phyloP scores from a whole-genome alignment of 2,329 filamentous ascomycete species.

The Pseudopithomyces chartarum region DNA sequence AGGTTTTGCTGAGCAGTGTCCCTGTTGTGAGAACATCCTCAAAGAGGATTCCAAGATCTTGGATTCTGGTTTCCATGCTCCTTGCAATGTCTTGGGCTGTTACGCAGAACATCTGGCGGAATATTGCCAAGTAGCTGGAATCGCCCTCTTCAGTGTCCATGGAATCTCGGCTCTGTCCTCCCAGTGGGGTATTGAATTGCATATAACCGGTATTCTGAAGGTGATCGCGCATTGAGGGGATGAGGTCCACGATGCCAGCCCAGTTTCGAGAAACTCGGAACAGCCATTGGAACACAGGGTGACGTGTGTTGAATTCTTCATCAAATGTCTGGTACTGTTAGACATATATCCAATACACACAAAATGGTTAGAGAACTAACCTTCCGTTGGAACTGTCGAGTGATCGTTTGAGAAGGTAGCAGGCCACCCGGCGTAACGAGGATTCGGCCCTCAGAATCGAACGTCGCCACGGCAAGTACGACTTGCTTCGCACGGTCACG shows the following conservation, averaged over 20 bases:
- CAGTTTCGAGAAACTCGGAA: constrained; percentile 82
- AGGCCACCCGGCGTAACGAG: constrained; percentile 73
- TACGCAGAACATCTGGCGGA: constrained; percentile 82
- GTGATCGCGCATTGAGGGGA: constrained; percentile 75
- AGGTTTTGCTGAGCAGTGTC: constrained; percentile 67
- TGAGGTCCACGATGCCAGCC: constrained; percentile 68
- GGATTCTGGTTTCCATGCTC: constrained; percentile 66
- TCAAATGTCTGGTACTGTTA: constrained; percentile 57
- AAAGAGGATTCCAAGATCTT: constrained; percentile 71
- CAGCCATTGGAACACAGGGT: constrained; percentile 86
- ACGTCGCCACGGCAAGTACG: constrained; percentile 65
- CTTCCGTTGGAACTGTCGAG: constrained; percentile 57
- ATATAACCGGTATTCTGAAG: constrained; percentile 58
- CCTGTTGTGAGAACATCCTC: constrained; percentile 75
- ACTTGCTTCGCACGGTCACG: constrained; percentile 58
- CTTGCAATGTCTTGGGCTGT: constrained; percentile 76
- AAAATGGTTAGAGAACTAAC: constrained; percentile 63
- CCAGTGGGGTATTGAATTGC: constrained; percentile 23
- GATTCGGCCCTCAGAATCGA: constrained; percentile 68
- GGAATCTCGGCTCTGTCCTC: constrained; percentile 24
- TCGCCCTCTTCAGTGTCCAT: constrained; percentile 59
- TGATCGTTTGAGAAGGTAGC: constrained; percentile 76
- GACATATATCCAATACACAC: constrained; percentile 30
- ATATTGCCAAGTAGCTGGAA: constrained; percentile 74
- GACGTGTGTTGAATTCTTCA: constrained; percentile 75